Evolutionary conservation across 2,329 filamentous ascomycete genomes (phyloP).

Genomic region (Ophiobolus disseminans): DNA sequence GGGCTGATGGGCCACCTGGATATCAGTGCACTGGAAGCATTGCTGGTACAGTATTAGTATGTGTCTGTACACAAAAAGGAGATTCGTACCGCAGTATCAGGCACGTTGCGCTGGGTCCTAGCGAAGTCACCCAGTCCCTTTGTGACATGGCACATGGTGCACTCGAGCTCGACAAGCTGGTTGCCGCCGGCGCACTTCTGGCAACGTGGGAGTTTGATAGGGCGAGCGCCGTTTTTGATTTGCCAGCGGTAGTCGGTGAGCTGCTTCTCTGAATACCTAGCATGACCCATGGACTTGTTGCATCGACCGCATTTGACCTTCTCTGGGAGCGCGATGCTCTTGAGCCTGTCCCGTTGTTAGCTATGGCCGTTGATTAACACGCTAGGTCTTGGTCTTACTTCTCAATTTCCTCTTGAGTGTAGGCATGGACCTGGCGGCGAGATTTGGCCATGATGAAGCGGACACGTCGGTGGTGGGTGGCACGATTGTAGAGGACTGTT

Average conservation of each 20-base stretch:
- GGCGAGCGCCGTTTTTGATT: constrained; percentile 16
- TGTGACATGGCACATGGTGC: constrained; percentile 54
- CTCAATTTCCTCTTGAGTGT: constrained; percentile 19
- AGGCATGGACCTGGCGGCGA: constrained; percentile 11
- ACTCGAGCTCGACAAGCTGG: constrained; percentile 57
- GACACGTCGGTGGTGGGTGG: background rate
- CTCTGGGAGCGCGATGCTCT: constrained; percentile 25
- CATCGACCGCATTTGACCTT: constrained; percentile 57
- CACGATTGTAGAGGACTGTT: background rate
- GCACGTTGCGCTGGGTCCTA: constrained; percentile 56
- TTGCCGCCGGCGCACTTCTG: constrained; percentile 50
- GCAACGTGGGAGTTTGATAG: constrained; percentile 50
- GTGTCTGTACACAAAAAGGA: no score
- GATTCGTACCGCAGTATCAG: constrained; percentile 54
- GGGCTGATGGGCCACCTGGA: constrained; percentile 29
- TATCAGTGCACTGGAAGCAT: constrained; percentile 43
- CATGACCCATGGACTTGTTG: constrained; percentile 47
- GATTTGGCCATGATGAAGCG: constrained; percentile 1
- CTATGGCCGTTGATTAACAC: background rate
- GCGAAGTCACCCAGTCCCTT: constrained; percentile 59
- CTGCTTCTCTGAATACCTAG: constrained; percentile 58
- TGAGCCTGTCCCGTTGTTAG: constrained; percentile 20
- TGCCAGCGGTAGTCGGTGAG: constrained; percentile 42
- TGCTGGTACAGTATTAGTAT: no score
- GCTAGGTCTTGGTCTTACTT: constrained; percentile 6